These are phyloP conservation scores for Capsicum chinense DNA, from an alignment of 257 asterid genomes.

Conservation along the genomic window DNA sequence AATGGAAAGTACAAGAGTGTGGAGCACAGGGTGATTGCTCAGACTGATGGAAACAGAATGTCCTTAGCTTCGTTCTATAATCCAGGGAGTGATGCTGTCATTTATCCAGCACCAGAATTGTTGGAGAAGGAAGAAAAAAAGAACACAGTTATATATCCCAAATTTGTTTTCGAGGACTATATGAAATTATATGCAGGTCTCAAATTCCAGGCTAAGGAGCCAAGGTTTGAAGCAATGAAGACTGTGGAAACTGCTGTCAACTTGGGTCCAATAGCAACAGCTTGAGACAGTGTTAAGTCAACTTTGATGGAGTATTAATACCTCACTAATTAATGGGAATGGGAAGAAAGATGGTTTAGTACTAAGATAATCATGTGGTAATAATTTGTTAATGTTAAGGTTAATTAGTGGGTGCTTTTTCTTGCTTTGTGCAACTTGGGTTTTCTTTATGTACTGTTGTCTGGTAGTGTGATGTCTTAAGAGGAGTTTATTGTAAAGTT, in stretches of 20 bases:
- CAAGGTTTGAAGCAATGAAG: slow-evolving; percentile 79
- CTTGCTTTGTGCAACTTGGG: slow-evolving; percentile 22
- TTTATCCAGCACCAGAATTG: slow-evolving; percentile 61
- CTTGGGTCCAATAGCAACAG: slow-evolving; percentile 57
- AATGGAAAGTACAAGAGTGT: slow-evolving; percentile 77
- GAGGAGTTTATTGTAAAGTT: slow-evolving; percentile 7
- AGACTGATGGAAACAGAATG: slow-evolving; percentile 63
- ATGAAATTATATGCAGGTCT: slow-evolving; percentile 73
- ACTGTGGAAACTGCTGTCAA: slow-evolving; percentile 43
- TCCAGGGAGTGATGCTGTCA: slow-evolving; percentile 69
- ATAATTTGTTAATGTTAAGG: slow-evolving; percentile 6
- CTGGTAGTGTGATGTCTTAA: slow-evolving; percentile 4
- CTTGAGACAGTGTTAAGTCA: slow-evolving; percentile 35
- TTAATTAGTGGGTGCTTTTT: not conserved
- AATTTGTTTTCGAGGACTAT: slow-evolving; percentile 76
- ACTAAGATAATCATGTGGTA: not conserved
- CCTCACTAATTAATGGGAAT: not conserved
- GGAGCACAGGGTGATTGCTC: slow-evolving; percentile 64
- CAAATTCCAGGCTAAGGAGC: slow-evolving; percentile 78
- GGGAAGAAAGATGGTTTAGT: not conserved
- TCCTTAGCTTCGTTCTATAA: slow-evolving; percentile 73
- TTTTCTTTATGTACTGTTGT: not conserved
- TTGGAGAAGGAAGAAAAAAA: slow-evolving; percentile 51
- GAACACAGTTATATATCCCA: slow-evolving; percentile 52
- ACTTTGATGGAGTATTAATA: slow-evolving; percentile 5